Evolutionary conservation across 1,284 basidiomycete species (phyloP).

Genomic region (Ceratobasidium sp.): DNA sequence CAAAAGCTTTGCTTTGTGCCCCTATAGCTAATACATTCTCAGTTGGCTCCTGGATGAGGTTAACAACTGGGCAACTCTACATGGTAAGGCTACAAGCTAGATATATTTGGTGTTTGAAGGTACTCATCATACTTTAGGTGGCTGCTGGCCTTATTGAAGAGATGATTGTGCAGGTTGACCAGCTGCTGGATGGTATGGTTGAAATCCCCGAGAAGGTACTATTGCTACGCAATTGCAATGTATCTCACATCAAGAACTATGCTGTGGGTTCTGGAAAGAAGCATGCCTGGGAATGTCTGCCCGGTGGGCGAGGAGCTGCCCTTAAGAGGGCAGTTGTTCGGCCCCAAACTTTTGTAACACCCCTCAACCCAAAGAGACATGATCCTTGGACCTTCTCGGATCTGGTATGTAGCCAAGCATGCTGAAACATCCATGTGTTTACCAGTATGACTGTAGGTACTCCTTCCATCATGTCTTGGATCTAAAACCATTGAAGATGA

Average conservation of each 20-base stretch:
- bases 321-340: not conserved
- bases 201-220: not conserved
- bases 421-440: not conserved
- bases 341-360: too few relatives aligned
- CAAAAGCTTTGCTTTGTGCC: not conserved
- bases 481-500: not conserved
- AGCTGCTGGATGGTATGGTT: not conserved
- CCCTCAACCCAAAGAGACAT: too few relatives aligned
- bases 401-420: too few relatives aligned
- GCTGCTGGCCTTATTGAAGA: conserved; percentile 16
- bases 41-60: not conserved
- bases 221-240: too few relatives aligned
- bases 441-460: not conserved
- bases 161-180: conserved; percentile 14
- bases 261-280: not conserved
- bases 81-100: not conserved
- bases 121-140: not conserved
- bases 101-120: not conserved
- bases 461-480: not conserved
- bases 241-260: not conserved
- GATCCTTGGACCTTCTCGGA: too few relatives aligned
- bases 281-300: conserved; percentile 2
- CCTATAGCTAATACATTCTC: conserved; percentile 2
- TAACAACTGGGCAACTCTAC: not conserved
- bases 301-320: not conserved